Conservation (phyloP, 2,329 filamentous ascomycete species). For the Hirsutella rhossiliensis region DNA sequence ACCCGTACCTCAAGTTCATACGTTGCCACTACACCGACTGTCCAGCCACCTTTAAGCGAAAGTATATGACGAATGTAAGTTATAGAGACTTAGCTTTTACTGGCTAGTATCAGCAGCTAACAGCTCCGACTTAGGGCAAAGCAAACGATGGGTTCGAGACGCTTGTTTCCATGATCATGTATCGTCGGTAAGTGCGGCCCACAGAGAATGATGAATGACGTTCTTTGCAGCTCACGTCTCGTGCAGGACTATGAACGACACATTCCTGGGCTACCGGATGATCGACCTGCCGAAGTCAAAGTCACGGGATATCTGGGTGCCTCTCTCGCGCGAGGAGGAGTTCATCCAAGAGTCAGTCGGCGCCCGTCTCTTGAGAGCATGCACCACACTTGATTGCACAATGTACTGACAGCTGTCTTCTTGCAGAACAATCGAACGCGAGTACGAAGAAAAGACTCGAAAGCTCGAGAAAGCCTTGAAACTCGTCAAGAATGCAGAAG, state of each 20-base stretch:
- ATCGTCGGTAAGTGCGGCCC: conserved; percentile 13
- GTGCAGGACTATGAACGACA: conserved; percentile 16
- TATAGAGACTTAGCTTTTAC: not conserved
- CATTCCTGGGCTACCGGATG: conserved; percentile 14
- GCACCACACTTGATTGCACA: not conserved
- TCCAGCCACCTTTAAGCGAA: conserved; percentile 2
- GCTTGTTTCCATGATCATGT: conserved; percentile 12
- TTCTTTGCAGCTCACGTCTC: not conserved
- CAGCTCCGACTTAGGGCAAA: conserved; percentile 2
- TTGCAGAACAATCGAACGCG: not conserved
- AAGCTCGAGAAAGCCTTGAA: not conserved
- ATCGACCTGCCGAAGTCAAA: conserved; percentile 10
- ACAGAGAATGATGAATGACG: not conserved
- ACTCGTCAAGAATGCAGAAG: not conserved
- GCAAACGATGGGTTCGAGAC: conserved; percentile 8
- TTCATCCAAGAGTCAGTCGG: conserved; percentile 13
- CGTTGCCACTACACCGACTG: conserved; percentile 6
- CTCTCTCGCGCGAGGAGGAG: conserved; percentile 13
- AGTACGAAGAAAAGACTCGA: not conserved
- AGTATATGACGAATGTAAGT: conserved; percentile 10
- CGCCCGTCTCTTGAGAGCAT: no score
- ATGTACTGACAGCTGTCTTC: not conserved
- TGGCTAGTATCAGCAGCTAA: not conserved
- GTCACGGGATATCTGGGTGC: conserved; percentile 9
- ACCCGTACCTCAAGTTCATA: conserved; percentile 21